A percentile compares a stretch with the other conserved stretches of the same genome.
These are phyloP conservation scores for Pythium insidiosum DNA, from an alignment of 352 stramenopile genomes.

Conservation along the genomic window DNA sequence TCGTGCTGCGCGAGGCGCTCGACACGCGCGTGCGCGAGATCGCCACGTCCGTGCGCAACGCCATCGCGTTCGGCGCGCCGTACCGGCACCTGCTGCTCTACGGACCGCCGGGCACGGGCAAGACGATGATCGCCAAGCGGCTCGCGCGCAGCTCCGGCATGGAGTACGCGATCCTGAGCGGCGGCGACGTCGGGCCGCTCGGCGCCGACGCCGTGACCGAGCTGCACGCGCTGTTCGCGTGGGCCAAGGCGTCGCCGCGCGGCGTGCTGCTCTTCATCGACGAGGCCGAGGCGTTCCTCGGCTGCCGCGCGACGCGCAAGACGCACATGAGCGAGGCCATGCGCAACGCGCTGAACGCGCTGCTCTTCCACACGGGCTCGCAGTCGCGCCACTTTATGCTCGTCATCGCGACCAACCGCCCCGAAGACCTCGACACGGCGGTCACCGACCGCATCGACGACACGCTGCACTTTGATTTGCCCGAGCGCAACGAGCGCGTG, in stretches of 20 bases:
- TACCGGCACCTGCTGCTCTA: conserved; percentile 84
- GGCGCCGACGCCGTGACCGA: conserved; percentile 70
- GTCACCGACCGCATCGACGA: conserved; percentile 82
- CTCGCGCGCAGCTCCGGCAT: conserved; percentile 56
- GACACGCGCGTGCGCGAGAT: conserved; percentile 62
- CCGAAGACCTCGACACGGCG: conserved; percentile 68
- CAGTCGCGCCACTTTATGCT: conserved; percentile 73
- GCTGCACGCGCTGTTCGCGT: conserved; percentile 76
- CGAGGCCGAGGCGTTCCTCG: conserved; percentile 78
- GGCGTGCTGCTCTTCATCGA: conserved; percentile 86
- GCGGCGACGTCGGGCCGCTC: conserved; percentile 77
- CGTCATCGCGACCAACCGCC: conserved; percentile 80
- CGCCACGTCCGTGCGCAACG: conserved; percentile 49
- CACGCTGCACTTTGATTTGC: conserved; percentile 70
- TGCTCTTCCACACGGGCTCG: conserved; percentile 75
- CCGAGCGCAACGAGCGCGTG: conserved; percentile 48
- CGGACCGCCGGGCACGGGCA: conserved; percentile 75
- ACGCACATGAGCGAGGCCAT: conserved; percentile 82
- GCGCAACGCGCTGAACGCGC: conserved; percentile 73
- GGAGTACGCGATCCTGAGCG: conserved; percentile 82
- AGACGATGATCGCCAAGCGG: conserved; percentile 85
- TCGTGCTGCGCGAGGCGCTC: conserved; percentile 40
- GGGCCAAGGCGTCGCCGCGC: conserved; percentile 62
- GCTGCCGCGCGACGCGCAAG: conserved; percentile 63
- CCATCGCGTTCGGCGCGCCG: conserved; percentile 48